Evolutionary conservation across 148 eudicot genomes (phyloP).

Genomic region (Diospyros lotus): DNA sequence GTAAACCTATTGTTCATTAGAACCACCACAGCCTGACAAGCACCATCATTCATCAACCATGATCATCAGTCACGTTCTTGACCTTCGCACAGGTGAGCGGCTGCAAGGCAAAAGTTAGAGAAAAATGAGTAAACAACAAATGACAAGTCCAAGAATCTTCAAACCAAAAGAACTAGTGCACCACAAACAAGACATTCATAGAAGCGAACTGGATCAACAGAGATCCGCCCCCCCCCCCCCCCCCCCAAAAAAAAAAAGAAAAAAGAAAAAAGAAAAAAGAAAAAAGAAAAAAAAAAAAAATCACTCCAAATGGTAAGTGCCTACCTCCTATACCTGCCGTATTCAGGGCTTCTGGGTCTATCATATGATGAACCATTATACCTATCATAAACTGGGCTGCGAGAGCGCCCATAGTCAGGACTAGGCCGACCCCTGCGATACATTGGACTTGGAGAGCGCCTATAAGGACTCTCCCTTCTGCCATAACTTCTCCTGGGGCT

Average conservation of each 20-base stretch:
- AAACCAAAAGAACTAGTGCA: background rate
- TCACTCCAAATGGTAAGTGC: background rate
- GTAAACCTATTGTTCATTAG: slow-evolving; percentile 3
- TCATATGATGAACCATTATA: slow-evolving; percentile 59
- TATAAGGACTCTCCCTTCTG: slow-evolving; percentile 50
- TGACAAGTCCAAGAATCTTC: background rate
- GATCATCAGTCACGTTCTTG: slow-evolving; percentile 35
- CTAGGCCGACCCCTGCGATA: slow-evolving; percentile 58
- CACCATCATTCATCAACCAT: slow-evolving; percentile 7
- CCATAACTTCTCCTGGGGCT: slow-evolving; percentile 68
- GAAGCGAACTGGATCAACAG: background rate
- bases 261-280: too few relatives aligned
- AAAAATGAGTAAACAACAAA: background rate
- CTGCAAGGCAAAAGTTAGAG: slow-evolving; percentile 26
- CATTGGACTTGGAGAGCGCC: slow-evolving; percentile 74
- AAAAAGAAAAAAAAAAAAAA: background rate
- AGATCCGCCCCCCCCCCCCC: too few relatives aligned
- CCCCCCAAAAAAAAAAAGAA: too few relatives aligned
- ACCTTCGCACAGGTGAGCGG: slow-evolving; percentile 70
- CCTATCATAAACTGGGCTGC: slow-evolving; percentile 61
- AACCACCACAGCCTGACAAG: slow-evolving; percentile 6
- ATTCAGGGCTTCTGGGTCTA: slow-evolving; percentile 54
- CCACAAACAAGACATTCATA: background rate
- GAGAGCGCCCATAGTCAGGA: slow-evolving; percentile 72
- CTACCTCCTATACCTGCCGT: slow-evolving; percentile 66